Percentiles rank a stretch among this genome's conserved stretches.
Evolutionary conservation across 306 rosid species (phyloP).

Genomic region (Hippophae tibetana): DNA sequence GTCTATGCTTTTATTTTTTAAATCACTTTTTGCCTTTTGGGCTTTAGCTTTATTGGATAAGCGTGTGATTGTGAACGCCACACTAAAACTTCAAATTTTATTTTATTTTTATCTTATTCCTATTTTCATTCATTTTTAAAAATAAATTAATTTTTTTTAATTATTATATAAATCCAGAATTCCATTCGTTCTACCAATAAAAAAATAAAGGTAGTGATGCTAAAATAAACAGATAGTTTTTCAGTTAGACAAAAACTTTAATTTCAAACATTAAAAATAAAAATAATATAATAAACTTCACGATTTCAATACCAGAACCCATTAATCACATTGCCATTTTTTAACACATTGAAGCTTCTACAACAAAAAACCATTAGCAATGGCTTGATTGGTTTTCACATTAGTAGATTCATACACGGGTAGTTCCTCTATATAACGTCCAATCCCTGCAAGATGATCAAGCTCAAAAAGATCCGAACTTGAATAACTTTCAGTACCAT

Average conservation of each 20-base stretch:
- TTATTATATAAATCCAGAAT: too few relatives aligned
- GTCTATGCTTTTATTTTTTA: slow-evolving; percentile 19
- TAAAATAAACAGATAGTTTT: too few relatives aligned
- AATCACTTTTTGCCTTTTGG: slow-evolving; percentile 19
- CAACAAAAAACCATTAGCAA: slow-evolving; percentile 46
- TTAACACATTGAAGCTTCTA: slow-evolving; percentile 25
- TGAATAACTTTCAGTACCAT: slow-evolving; percentile 46
- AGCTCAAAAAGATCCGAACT: slow-evolving; percentile 71
- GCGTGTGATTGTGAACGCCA: slow-evolving; percentile 19
- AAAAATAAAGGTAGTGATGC: too few relatives aligned
- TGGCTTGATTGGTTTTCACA: slow-evolving; percentile 53
- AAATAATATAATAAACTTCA: too few relatives aligned
- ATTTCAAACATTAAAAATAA: too few relatives aligned
- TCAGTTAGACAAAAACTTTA: too few relatives aligned
- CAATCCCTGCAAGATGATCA: slow-evolving; percentile 55
- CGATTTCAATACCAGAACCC: too few relatives aligned
- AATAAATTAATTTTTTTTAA: too few relatives aligned
- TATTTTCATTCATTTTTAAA: too few relatives aligned
- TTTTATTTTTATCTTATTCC: too few relatives aligned
- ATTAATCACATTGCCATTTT: too few relatives aligned
- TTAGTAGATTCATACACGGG: slow-evolving; percentile 70
- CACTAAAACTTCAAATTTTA: slow-evolving; percentile 11
- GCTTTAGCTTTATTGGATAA: slow-evolving; percentile 29
- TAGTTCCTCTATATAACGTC: slow-evolving; percentile 59
- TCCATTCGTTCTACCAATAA: too few relatives aligned